Percentiles rank a stretch among this genome's conserved stretches.
These are phyloP conservation scores for Nemania abortiva DNA, from an alignment of 2,329 filamentous ascomycete genomes.

Conservation along the genomic window DNA sequence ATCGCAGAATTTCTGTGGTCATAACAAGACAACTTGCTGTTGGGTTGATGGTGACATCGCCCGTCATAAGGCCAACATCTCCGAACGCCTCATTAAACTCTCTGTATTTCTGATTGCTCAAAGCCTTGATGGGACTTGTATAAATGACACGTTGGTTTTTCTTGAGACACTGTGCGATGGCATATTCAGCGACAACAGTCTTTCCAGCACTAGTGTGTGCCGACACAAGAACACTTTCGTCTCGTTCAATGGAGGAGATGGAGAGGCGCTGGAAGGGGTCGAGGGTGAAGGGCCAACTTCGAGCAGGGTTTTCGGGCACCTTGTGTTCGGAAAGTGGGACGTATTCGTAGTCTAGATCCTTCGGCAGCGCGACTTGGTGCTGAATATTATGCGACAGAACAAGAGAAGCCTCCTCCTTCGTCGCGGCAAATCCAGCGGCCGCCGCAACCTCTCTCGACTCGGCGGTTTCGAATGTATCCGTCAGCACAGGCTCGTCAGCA, in stretches of 20 bases:
- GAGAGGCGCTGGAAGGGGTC: slow-evolving; percentile 98
- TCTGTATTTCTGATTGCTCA: slow-evolving; percentile 98
- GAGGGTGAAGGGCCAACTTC: slow-evolving; percentile 87
- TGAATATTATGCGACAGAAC: slow-evolving; percentile 97
- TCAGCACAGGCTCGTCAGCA: slow-evolving; percentile 83
- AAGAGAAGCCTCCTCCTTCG: slow-evolving; percentile 73
- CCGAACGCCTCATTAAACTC: slow-evolving; percentile 97
- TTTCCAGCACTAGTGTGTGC: slow-evolving; percentile 98
- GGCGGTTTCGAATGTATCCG: slow-evolving; percentile 94
- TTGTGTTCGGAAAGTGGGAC: slow-evolving; percentile 95
- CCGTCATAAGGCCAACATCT: slow-evolving; percentile 97
- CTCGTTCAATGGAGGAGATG: slow-evolving; percentile 93
- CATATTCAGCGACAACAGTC: slow-evolving; percentile 98
- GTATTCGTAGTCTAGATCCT: slow-evolving; percentile 93
- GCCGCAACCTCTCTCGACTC: slow-evolving; percentile 90
- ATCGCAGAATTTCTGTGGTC: slow-evolving; percentile 99
- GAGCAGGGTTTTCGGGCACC: slow-evolving; percentile 85
- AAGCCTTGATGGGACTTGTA: slow-evolving; percentile 97
- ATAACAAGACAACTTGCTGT: slow-evolving; percentile 98
- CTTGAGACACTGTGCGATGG: slow-evolving; percentile 96
- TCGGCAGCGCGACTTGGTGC: slow-evolving; percentile 95
- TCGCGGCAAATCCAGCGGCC: slow-evolving; percentile 74
- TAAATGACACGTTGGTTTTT: slow-evolving; percentile 99
- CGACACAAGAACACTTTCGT: slow-evolving; percentile 95
- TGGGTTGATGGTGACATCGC: slow-evolving; percentile 98